Evolutionary conservation across 306 rosid genomes (phyloP).

Genomic region (Sindora glabra): DNA sequence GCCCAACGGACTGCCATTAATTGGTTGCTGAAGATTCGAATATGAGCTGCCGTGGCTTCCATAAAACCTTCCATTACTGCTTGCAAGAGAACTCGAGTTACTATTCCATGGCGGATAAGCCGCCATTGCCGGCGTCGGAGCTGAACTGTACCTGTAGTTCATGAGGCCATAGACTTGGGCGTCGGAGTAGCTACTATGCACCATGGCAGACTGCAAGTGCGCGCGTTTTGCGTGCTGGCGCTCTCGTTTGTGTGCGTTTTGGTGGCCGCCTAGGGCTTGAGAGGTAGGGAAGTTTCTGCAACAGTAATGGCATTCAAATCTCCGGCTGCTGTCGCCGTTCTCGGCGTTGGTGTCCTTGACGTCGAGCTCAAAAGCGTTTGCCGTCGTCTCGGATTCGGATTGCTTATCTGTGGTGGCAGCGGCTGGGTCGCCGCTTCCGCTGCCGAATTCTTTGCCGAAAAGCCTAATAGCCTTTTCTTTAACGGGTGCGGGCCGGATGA

Average conservation of each 20-base stretch:
- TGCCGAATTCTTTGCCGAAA: conserved; percentile 71
- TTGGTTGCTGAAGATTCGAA: conserved; percentile 37
- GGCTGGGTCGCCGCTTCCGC: not conserved
- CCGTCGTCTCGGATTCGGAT: conserved; percentile 30
- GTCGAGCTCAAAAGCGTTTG: conserved; percentile 15
- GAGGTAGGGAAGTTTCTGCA: conserved; percentile 92
- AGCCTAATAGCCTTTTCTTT: conserved; percentile 67
- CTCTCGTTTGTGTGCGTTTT: conserved; percentile 90
- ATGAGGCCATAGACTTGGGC: conserved; percentile 59
- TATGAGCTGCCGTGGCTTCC: conserved; percentile 36
- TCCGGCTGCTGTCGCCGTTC: conserved; percentile 47
- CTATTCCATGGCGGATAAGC: conserved; percentile 45
- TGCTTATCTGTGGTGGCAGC: conserved; percentile 2
- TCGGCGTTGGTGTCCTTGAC: conserved; percentile 13
- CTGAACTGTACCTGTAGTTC: conserved; percentile 46
- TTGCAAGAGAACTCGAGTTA: not conserved
- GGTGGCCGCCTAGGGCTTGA: conserved; percentile 95
- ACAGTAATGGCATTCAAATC: conserved; percentile 92
- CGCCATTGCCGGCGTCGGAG: conserved; percentile 23
- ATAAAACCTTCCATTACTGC: conserved; percentile 31
- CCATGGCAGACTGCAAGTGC: conserved; percentile 76
- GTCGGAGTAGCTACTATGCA: conserved; percentile 44
- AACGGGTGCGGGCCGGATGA: conserved; percentile 65
- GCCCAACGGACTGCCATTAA: conserved; percentile 65
- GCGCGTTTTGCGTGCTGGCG: conserved; percentile 87